Evolutionary conservation across 306 rosid species (phyloP), one percentile per base, ranked within the genome.

Genomic region (Clitoria ternatea): DNA sequence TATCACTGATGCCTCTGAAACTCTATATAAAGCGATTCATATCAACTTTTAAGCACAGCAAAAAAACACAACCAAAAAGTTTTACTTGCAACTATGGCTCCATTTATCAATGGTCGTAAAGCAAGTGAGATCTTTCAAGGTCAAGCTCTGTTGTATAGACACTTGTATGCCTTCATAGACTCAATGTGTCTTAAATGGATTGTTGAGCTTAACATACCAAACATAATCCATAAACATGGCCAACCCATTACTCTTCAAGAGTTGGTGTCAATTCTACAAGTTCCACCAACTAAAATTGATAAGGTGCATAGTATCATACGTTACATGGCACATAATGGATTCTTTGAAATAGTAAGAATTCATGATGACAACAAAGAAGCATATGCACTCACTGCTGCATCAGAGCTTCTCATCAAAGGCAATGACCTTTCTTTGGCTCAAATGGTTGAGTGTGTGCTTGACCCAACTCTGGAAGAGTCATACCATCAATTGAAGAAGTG

Each of bases 191-290:
- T 73, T 5, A 73, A 49, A 12, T 76, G 78, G 24, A 70, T 52
- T 0, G 6, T 81, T 63, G 44, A 81, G 39, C 14, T 61, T n/a
- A 19, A 8, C 61, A 73, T 73, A 9, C 53, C 69, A 32, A 9
- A 45, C 24, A 71, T 44, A 70, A 3, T 66, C 32, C 44, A 66
- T 44, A 66, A 47, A 19, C 50, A 60, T 42, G 75, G 80, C 63
- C 29, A 81, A 30, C 82, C 86, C 0, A 73, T 81, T 17, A 62
- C 80, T 4, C 72, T 79, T 1, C 39, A 45, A 3, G 23, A 79
- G 5, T 72, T 85, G 78, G 71, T 63, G 32, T 63, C 76, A 22
- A 53, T 62, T 4, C 75, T 85, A 26, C 66, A 81, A 1, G 42
- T 85, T 69, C 63, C 59, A 13, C 80, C 52, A 1, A 12, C 60